These are phyloP conservation scores for Naematelia aurantialba DNA, from an alignment of 768 basidiomycete species.

Conservation along the genomic window DNA sequence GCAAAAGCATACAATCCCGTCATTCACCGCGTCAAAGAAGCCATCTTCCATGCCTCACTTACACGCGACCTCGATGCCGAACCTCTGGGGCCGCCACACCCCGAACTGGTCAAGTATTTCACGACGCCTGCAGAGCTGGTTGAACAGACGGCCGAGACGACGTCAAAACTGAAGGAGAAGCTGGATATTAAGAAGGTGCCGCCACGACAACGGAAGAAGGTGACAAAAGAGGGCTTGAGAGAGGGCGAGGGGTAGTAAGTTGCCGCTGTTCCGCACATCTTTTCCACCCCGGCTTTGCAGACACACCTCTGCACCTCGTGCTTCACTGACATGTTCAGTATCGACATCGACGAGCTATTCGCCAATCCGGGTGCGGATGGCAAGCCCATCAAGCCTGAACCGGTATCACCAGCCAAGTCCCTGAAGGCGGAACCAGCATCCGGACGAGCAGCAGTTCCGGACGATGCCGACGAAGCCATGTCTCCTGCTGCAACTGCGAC, in stretches of 20 bases:
- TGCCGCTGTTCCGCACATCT: not conserved
- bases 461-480: conserved; percentile 47
- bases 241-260: conserved; percentile 51
- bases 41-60: conserved; percentile 81
- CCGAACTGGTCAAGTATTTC: conserved; percentile 77
- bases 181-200: conserved; percentile 82
- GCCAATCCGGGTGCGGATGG: conserved; percentile 55
- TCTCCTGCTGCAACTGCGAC: conserved; percentile 3
- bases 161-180: conserved; percentile 61
- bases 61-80: conserved; percentile 67
- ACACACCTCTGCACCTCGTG: no score
- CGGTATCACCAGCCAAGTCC: conserved; percentile 10
- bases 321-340: conserved; percentile 16
- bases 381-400: conserved; percentile 23
- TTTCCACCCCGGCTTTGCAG: not conserved
- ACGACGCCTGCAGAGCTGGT: conserved; percentile 67
- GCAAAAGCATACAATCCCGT: conserved; percentile 79
- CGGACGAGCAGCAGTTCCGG: conserved; percentile 5
- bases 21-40: conserved; percentile 86
- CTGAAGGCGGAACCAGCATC: conserved; percentile 30
- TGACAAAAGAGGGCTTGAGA: conserved; percentile 49
- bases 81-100: conserved; percentile 80
- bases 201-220: conserved; percentile 55
- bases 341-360: conserved; percentile 46
- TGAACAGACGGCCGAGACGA: conserved; percentile 59